Evolutionary conservation across 1,139 yeast genomes (phyloP).

Genomic region (Protomyces lactucae-debilis): DNA sequence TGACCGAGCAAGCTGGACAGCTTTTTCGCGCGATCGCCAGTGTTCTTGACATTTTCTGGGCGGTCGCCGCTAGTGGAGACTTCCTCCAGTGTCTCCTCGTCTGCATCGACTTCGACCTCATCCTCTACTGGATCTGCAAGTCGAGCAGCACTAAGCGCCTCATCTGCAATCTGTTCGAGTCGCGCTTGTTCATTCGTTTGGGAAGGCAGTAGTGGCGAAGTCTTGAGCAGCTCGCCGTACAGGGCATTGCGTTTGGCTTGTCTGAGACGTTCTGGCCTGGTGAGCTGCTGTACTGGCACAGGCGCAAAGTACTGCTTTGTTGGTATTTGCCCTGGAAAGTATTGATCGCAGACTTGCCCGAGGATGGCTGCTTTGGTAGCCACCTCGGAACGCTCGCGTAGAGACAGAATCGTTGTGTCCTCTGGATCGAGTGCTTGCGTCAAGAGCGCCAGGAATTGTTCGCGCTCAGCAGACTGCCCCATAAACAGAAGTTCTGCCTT

Average conservation of each 20-base stretch:
- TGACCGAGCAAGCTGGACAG: not conserved
- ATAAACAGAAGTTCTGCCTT: not conserved
- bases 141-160: not conserved
- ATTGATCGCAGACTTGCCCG: constrained; percentile 19
- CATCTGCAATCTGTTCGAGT: not conserved
- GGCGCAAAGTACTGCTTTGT: constrained; percentile 1
- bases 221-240: constrained; percentile 11
- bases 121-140: not conserved
- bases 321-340: constrained; percentile 14
- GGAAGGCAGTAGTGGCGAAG: not conserved
- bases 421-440: constrained; percentile 13
- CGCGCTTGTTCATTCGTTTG: not conserved
- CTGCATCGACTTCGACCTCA: not conserved
- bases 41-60: not conserved
- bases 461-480: not conserved
- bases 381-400: constrained; percentile 3
- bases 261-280: constrained; percentile 10
- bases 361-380: constrained; percentile 10
- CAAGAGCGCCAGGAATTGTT: not conserved
- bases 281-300: not conserved
- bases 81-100: not conserved
- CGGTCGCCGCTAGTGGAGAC: not conserved
- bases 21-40: not conserved
- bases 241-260: not conserved
- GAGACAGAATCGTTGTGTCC: constrained; percentile 17